A percentile compares a stretch with the other conserved stretches of the same genome.
Conservation (phyloP, 2,329 filamentous ascomycete genomes). For the Verticillium longisporum region DNA sequence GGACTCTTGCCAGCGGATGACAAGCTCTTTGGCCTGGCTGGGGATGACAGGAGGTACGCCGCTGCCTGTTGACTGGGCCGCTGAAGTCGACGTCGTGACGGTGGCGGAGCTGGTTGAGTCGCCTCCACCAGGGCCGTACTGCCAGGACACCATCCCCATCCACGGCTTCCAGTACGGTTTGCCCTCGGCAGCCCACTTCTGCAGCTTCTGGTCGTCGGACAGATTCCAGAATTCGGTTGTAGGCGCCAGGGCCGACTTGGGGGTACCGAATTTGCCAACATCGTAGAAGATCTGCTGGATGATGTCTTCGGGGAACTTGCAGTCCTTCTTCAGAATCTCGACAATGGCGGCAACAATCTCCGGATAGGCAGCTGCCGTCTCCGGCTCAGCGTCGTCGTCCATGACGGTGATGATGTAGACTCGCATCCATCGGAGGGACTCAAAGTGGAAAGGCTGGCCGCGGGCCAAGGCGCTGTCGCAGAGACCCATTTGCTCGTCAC, state of each 20-base stretch:
- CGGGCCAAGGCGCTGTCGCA: neutral
- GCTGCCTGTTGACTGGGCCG: neutral
- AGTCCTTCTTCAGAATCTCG: neutral
- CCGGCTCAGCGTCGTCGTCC: neutral
- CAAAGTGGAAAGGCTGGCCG: neutral
- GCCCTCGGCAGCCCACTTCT: neutral
- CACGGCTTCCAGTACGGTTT: neutral
- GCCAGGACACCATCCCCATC: slow-evolving; percentile 6
- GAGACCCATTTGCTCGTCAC: neutral
- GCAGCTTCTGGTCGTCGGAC: neutral
- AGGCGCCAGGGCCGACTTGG: neutral
- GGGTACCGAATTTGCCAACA: neutral
- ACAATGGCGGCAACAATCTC: neutral
- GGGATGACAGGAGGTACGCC: neutral
- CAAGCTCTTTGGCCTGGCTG: neutral
- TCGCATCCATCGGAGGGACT: neutral
- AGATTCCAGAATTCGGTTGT: neutral
- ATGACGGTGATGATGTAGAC: neutral
- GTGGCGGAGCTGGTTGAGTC: neutral
- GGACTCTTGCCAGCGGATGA: neutral
- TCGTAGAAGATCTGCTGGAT: neutral
- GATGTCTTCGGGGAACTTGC: neutral
- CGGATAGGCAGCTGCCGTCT: neutral
- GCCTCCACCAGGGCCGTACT: slow-evolving; percentile 4
- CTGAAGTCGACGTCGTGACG: neutral